Evolutionary conservation across 1,284 basidiomycete species (phyloP), one percentile per base, ranked within the genome.

Genomic region (Phylloboletellus chloephorus): DNA sequence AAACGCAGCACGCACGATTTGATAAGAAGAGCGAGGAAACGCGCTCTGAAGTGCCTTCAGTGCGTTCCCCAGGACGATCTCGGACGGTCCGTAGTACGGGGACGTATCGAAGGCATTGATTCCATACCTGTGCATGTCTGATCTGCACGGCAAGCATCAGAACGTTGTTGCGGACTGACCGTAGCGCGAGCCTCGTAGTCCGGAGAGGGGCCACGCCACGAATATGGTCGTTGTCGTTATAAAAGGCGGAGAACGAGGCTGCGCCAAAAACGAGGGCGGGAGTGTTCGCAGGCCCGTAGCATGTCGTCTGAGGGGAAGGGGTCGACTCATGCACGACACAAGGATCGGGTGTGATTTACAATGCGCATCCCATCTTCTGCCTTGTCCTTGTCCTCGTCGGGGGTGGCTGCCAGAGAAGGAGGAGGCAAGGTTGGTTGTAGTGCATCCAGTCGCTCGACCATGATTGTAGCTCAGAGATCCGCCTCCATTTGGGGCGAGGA

Each of bases 101-200:
- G 84, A 76, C 1, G 95, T 98, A 60, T 98, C 95, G 58, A 98
- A 91, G 0, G 88, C 87, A 34, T 71, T 76, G 47, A 98, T 85
- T 13, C 93, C 94, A 64, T 93, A 94, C 35, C 88, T 89, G 36
- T 13, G 41, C 1, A 11, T 1, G 4, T 15, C 15, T 17, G n/a
- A 32, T 20, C 13, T 7, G 30, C 11, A 30, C 7, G 23, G 26
- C 38, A 24, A 39, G 34, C 23, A 35, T 12, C 17, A 17, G 3
- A 28, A 17, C 30, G 38, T 15, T 15, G 21, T 9, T 5, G 17
- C n/a, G 10, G 13, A 54, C 65, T 38, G 60, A 87, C 86, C 83
- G 71, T 35, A 95, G 70, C 7, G 89, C 89, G 20, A 94, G 74
- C 19, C 90, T 74, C 12, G 93, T 76, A 12, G 85, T 78, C 20